A percentile compares a stretch with the other conserved stretches of the same genome.
phyloP scores from a whole-genome alignment of 2,329 filamentous ascomycete species.

The Amphichorda felina region DNA sequence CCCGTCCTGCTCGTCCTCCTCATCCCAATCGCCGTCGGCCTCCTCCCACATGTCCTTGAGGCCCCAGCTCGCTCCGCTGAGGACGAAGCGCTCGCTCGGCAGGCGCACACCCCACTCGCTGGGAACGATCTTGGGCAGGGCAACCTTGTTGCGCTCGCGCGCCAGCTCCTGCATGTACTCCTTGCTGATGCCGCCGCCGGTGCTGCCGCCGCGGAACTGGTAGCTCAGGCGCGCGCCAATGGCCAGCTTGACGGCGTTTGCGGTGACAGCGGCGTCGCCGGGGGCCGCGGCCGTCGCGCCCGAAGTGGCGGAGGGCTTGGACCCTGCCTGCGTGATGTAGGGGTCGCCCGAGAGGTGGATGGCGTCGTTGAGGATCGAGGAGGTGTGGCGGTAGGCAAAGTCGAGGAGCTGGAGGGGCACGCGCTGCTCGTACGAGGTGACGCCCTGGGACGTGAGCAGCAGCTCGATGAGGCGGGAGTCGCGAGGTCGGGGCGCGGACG shows the following conservation, averaged over 20 bases:
- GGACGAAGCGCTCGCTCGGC: constrained; percentile 56
- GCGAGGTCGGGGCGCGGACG: constrained; percentile 50
- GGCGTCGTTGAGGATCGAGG: constrained; percentile 58
- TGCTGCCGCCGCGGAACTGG: constrained; percentile 50
- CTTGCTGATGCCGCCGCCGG: constrained; percentile 48
- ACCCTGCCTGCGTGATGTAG: constrained; percentile 46
- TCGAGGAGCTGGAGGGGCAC: constrained; percentile 75
- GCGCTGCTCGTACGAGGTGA: constrained; percentile 69
- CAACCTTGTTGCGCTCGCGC: constrained; percentile 54
- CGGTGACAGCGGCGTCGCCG: constrained; percentile 45
- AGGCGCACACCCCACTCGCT: constrained; percentile 58
- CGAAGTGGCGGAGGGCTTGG: constrained; percentile 34
- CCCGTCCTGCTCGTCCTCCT: constrained; percentile 22
- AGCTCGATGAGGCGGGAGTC: constrained; percentile 72
- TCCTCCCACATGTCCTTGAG: constrained; percentile 47
- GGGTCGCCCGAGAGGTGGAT: constrained; percentile 58
- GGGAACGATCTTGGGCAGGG: constrained; percentile 48
- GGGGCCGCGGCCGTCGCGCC: constrained; percentile 35
- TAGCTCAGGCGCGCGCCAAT: constrained; percentile 57
- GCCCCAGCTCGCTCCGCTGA: constrained; percentile 55
- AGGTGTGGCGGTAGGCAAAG: constrained; percentile 76
- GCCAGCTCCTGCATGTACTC: constrained; percentile 71
- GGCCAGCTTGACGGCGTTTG: constrained; percentile 60
- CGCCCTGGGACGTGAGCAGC: constrained; percentile 66
- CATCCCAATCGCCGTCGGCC: constrained; percentile 30